Evolutionary conservation across 768 basidiomycete species (phyloP).

Genomic region (Suillus occidentalis): DNA sequence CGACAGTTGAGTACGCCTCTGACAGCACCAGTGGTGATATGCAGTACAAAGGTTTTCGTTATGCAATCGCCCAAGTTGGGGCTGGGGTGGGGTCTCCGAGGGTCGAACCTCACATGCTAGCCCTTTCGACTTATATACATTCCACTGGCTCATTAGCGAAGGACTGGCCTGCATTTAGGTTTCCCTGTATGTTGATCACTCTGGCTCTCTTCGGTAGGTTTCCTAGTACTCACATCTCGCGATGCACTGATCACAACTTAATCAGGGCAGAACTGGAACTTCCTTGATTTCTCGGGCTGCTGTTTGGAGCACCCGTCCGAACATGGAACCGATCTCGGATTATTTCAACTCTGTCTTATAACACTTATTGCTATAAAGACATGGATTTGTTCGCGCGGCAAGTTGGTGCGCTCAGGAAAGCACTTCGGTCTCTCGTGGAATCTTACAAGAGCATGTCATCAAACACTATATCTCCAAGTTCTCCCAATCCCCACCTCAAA

Average conservation of each 20-base stretch:
- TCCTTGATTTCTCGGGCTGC: conserved; percentile 29
- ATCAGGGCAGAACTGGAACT: conserved; percentile 12
- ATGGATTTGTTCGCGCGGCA: conserved; percentile 19
- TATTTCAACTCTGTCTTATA: conserved; percentile 23
- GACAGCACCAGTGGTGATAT: no score
- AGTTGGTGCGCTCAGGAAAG: conserved; percentile 27
- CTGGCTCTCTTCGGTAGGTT: no score
- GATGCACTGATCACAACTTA: background rate
- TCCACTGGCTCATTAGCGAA: no score
- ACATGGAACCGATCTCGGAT: conserved; percentile 26
- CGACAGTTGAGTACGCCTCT: no score
- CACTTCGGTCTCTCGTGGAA: conserved; percentile 19
- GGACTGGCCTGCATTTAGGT: no score
- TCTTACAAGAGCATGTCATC: conserved; percentile 18
- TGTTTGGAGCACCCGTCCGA: conserved; percentile 23
- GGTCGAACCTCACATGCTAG: no score
- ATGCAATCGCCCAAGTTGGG: no score
- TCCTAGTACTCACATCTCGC: background rate
- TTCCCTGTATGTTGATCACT: no score
- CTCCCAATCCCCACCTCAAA: background rate
- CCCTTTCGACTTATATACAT: no score
- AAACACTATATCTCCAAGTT: background rate
- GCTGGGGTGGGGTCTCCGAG: no score
- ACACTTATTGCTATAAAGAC: conserved; percentile 19
- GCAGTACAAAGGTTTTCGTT: no score